phyloP scores from a whole-genome alignment of 129 eudicot species.

The Helichrysum umbraculigerum region DNA sequence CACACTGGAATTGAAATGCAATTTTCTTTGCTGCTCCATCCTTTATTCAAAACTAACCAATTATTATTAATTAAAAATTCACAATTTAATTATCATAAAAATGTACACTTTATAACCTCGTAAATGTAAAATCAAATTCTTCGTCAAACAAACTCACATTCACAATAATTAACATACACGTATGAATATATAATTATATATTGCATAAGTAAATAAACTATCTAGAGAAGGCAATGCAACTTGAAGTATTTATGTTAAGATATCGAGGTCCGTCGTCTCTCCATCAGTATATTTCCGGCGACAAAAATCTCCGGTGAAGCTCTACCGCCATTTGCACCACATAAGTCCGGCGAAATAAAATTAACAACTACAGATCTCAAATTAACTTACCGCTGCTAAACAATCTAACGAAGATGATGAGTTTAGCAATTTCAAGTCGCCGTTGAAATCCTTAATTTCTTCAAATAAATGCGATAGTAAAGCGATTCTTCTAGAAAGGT shows the following conservation, averaged over 20 bases:
- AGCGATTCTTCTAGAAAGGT: constrained; percentile 66
- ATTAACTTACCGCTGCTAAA: constrained; percentile 33
- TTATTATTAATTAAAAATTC: neutral
- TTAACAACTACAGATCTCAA: constrained; percentile 30
- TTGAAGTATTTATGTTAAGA: constrained; percentile 5
- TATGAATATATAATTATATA: too few relatives aligned
- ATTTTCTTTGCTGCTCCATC: constrained; percentile 74
- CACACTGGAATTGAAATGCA: constrained; percentile 84
- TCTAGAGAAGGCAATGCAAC: constrained; percentile 29
- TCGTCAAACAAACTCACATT: neutral
- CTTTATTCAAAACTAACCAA: constrained; percentile 43
- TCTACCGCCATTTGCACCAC: constrained; percentile 9
- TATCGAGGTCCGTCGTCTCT: constrained; percentile 27
- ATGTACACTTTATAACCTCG: neutral
- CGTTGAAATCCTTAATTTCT: constrained; percentile 64
- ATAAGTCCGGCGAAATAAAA: neutral
- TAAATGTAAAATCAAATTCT: constrained; percentile 11
- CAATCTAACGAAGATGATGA: constrained; percentile 35
- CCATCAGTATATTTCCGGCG: constrained; percentile 1
- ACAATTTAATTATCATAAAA: neutral
- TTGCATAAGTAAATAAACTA: neutral
- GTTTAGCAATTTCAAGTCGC: constrained; percentile 32
- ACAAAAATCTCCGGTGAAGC: constrained; percentile 11
- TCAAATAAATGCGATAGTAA: constrained; percentile 79
- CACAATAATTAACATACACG: neutral